Evolutionary conservation across 768 basidiomycete species (phyloP).

Genomic region (Punctularia strigosozonata): DNA sequence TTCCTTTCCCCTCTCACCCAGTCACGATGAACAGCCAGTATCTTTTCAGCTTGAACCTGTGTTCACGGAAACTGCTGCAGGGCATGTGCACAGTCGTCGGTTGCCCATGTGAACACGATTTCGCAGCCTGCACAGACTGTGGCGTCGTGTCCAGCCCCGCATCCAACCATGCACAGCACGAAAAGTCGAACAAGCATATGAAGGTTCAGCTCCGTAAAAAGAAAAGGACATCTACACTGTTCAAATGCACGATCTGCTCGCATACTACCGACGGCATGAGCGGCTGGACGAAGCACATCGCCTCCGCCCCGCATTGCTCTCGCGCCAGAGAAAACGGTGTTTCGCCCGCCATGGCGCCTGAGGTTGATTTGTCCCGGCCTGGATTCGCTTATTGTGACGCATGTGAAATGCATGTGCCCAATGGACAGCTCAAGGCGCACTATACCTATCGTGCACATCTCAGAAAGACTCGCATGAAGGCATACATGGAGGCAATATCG

Average conservation of each 20-base stretch:
- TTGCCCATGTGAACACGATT: conserved; percentile 24
- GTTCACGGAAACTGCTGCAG: too few relatives aligned
- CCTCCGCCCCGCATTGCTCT: conserved; percentile 9
- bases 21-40: too few relatives aligned
- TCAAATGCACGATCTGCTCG: conserved; percentile 23
- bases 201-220: too few relatives aligned
- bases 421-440: conserved; percentile 24
- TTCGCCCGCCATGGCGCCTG: conserved; percentile 19
- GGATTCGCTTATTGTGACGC: conserved; percentile 16
- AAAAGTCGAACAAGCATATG: conserved; percentile 18
- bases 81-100: conserved; percentile 15
- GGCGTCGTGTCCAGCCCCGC: conserved; percentile 18
- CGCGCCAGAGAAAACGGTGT: conserved; percentile 11
- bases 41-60: too few relatives aligned
- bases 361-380: conserved; percentile 9
- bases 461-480: conserved; percentile 24
- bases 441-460: conserved; percentile 18
- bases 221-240: conserved; percentile 9
- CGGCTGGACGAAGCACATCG: conserved; percentile 17
- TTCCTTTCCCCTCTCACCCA: too few relatives aligned
- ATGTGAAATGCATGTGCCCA: conserved; percentile 19
- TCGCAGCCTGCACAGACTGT: conserved; percentile 28
- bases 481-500: conserved; percentile 31
- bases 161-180: conserved; percentile 17
- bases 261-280: conserved; percentile 3